Conservation (phyloP, 192 early-diverging fungal genomes). For the Funneliformis geosporum region DNA sequence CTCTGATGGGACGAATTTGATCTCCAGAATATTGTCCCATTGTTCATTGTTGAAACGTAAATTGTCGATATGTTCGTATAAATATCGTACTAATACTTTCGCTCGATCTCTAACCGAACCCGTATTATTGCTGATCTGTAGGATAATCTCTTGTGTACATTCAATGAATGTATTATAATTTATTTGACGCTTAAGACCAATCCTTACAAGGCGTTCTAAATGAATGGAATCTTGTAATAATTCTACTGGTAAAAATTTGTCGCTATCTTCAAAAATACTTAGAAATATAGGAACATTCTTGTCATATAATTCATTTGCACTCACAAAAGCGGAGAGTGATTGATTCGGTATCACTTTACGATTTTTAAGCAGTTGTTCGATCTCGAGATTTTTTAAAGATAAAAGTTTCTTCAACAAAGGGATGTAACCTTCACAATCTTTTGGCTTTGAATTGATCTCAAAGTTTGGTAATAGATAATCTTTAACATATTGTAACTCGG, state of each 20-base stretch:
- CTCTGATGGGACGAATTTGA: too few relatives aligned
- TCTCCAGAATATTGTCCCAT: too few relatives aligned
- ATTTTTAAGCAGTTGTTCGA: neutral
- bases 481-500: neutral
- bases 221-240: neutral
- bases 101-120: too few relatives aligned
- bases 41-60: too few relatives aligned
- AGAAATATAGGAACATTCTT: neutral
- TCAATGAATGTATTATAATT: neutral
- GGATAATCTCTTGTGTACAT: neutral
- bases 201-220: neutral
- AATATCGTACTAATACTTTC: too few relatives aligned
- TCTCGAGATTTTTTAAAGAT: neutral
- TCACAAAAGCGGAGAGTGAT: neutral
- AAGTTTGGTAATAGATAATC: neutral
- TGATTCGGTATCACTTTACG: neutral
- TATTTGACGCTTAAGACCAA: neutral
- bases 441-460: neutral
- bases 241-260: neutral
- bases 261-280: neutral
- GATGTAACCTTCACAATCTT: neutral
- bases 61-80: too few relatives aligned
- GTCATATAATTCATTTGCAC: neutral
- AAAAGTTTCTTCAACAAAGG: neutral
- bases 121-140: too few relatives aligned